These are phyloP conservation scores for Talaromyces adpressus DNA, from an alignment of 495 filamentous ascomycete genomes.

Conservation along the genomic window DNA sequence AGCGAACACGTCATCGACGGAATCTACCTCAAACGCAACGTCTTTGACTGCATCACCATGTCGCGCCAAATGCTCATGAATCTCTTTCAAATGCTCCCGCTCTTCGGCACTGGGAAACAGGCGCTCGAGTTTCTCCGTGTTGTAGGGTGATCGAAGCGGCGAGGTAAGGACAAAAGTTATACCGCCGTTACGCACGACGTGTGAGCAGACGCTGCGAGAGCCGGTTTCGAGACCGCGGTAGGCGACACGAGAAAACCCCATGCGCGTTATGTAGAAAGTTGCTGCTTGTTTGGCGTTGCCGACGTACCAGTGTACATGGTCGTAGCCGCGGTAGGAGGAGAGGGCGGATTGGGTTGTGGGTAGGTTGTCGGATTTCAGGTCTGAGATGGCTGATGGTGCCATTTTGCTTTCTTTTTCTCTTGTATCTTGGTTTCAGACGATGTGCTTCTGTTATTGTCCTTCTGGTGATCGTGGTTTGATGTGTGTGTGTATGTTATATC, in stretches of 20 bases:
- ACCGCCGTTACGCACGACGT: slow-evolving; percentile 71
- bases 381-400: slow-evolving; percentile 25
- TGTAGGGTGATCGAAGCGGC: slow-evolving; percentile 58
- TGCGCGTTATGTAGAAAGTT: slow-evolving; percentile 73
- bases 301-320: slow-evolving; percentile 89
- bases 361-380: background rate
- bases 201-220: slow-evolving; percentile 62
- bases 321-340: slow-evolving; percentile 70
- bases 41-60: slow-evolving; percentile 92
- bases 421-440: background rate
- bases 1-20: slow-evolving; percentile 65
- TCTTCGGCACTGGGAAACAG: slow-evolving; percentile 41
- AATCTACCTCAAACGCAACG: slow-evolving; percentile 86
- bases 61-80: slow-evolving; percentile 66
- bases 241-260: slow-evolving; percentile 75
- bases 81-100: slow-evolving; percentile 51
- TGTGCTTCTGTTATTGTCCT: background rate
- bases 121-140: background rate
- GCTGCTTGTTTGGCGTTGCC: slow-evolving; percentile 94
- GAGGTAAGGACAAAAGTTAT: slow-evolving; percentile 82
- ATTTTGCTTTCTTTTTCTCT: slow-evolving; percentile 13
- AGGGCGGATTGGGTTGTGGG: slow-evolving; percentile 10
- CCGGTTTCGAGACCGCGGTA: slow-evolving; percentile 86
- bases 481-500: background rate
- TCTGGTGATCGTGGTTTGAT: background rate